Conservation (phyloP, 2,329 filamentous ascomycete species). For the Bipolaris cookei region DNA sequence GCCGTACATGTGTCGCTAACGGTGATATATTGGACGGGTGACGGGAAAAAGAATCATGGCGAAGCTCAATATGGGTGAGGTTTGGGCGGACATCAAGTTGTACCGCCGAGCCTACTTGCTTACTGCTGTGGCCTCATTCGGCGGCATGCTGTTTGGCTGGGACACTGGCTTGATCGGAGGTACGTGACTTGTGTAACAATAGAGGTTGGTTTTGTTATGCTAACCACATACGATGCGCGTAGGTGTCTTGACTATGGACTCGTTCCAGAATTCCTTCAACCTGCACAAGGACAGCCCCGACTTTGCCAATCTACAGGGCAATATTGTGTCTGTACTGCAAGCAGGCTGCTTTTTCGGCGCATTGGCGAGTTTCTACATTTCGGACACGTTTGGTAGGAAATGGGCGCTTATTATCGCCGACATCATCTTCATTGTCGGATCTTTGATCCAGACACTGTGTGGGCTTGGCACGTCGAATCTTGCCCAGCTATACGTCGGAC, state of each 20-base stretch:
- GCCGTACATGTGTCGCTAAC: background rate
- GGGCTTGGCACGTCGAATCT: slow-evolving; percentile 45
- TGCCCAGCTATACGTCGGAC: slow-evolving; percentile 51
- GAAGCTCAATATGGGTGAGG: slow-evolving; percentile 39
- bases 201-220: too few species aligned
- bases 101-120: slow-evolving; percentile 52
- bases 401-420: slow-evolving; percentile 52
- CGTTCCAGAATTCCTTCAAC: slow-evolving; percentile 52
- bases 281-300: slow-evolving; percentile 41
- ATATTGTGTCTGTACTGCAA: slow-evolving; percentile 54
- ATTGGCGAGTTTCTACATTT: slow-evolving; percentile 51
- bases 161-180: slow-evolving; percentile 46
- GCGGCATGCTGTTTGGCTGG: slow-evolving; percentile 49
- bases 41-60: slow-evolving; percentile 29
- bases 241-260: slow-evolving; percentile 53
- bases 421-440: slow-evolving; percentile 52
- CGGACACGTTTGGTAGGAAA: slow-evolving; percentile 52
- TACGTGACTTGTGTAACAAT: background rate
- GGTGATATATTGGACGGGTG: background rate
- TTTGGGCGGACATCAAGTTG: slow-evolving; percentile 50
- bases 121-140: slow-evolving; percentile 53
- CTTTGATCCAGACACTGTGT: slow-evolving; percentile 50
- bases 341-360: slow-evolving; percentile 56
- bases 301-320: slow-evolving; percentile 52
- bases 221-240: too few species aligned